Evolutionary conservation across 2,329 filamentous ascomycete species (phyloP), one percentile per base, ranked within the genome.

Genomic region (Ophiostoma perfectum): DNA sequence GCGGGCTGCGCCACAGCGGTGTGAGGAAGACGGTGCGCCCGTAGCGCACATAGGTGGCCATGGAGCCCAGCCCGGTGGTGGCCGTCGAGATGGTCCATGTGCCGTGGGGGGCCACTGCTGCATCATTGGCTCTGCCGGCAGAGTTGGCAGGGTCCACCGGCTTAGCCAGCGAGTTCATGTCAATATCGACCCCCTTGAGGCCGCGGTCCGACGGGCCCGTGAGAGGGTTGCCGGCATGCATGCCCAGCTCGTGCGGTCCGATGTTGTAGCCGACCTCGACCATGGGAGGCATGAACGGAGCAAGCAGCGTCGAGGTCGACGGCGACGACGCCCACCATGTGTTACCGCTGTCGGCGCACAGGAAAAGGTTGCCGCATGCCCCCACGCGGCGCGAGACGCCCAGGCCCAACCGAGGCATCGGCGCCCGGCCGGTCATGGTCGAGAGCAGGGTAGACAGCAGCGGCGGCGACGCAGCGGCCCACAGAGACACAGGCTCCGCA

Each of bases 261-360:
- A 74, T 71, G n/a, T 75, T 77, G 70, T 80, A 82, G 2, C 80
- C 80, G 1, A 80, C 41, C 70, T 83, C 81, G 14, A 81, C 49
- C 63, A 75, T 80, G 0, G 81, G 79, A 0, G 78, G 64, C n/a
- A 72, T 45, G 8, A 64, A 41, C 16, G 71, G 69, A n/a, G 70
- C 68, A 38, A 75, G 65, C 41, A 71, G 18, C 12, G 67, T 39
- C 7, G 68, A 66, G 3, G 52, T 18, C 16, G 49, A n/a, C 11
- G 64, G 42, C 41, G 64, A 38, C 6, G 67, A 64, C 1, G 60
- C 27, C 9, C 69, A 71, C 79, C 80, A 81, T 65, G 44, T 39
- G 63, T 80, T 77, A 4, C 81, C 81, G 49, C 76, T 81, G 71
- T 83, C 81, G 4, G 75, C 75, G 38, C 78, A 76, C 47, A 78